phyloP scores from a whole-genome alignment of 164 flowering plant genomes.

The Stephania yunnanensis region DNA sequence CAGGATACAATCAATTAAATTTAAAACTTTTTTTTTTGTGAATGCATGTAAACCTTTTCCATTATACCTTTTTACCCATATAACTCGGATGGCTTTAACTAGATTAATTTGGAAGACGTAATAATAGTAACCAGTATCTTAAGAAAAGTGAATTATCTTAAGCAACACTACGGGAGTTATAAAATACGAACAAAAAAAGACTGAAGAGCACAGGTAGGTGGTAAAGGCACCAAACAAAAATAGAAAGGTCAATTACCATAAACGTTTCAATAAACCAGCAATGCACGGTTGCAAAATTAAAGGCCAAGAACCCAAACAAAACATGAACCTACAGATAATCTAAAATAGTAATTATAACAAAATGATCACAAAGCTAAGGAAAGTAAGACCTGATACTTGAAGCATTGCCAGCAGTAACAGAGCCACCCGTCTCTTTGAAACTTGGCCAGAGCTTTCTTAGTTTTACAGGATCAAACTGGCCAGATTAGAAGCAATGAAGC shows the following conservation, averaged over 20 bases:
- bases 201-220: not conserved
- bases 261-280: not conserved
- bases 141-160: not conserved
- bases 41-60: too few species aligned
- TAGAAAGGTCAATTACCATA: not conserved
- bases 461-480: constrained; percentile 78
- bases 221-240: not conserved
- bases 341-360: not conserved
- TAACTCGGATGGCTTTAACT: too few species aligned
- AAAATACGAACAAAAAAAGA: too few species aligned
- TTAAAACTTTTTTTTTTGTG: too few species aligned
- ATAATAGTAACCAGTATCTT: not conserved
- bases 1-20: not conserved
- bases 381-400: constrained; percentile 70
- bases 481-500: constrained; percentile 1
- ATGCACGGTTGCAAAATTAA: not conserved
- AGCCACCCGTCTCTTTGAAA: constrained; percentile 73
- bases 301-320: not conserved
- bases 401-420: constrained; percentile 98
- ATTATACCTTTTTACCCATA: too few species aligned
- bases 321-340: not conserved
- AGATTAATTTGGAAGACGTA: not conserved
- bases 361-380: not conserved
- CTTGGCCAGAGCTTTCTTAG: constrained; percentile 81
- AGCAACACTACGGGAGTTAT: not conserved